Evolutionary conservation across 805 yeast species (phyloP).

Genomic region (Geotrichum ghanense): DNA sequence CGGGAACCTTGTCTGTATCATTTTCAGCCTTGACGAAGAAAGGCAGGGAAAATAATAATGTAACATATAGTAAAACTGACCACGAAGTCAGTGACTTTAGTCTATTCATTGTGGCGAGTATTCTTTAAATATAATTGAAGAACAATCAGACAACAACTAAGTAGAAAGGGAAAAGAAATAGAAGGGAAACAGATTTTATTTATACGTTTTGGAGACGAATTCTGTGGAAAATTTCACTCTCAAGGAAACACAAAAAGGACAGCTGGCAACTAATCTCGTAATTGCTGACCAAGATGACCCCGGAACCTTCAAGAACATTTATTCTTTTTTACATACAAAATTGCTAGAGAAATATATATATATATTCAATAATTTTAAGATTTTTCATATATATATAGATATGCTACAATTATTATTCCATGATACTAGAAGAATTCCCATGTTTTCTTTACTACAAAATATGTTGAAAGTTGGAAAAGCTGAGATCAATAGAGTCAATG

Average conservation of each 20-base stretch:
- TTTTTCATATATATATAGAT: too few relatives aligned
- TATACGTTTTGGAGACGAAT: too few relatives aligned
- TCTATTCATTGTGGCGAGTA: background rate
- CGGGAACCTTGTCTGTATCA: slow-evolving; percentile 30
- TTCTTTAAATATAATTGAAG: slow-evolving; percentile 1
- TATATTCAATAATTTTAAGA: too few relatives aligned
- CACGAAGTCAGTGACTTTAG: slow-evolving; percentile 16
- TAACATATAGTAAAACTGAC: slow-evolving; percentile 25
- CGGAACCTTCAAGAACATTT: background rate
- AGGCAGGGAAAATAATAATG: slow-evolving; percentile 26
- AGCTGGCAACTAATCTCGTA: background rate
- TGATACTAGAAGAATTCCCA: too few relatives aligned
- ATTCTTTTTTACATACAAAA: too few relatives aligned
- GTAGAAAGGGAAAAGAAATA: background rate
- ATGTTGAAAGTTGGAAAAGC: too few relatives aligned
- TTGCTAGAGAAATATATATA: too few relatives aligned
- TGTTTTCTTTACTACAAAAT: too few relatives aligned
- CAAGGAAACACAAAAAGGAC: background rate
- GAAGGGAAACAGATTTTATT: background rate
- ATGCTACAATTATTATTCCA: too few relatives aligned
- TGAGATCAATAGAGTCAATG: too few relatives aligned
- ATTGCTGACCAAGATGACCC: background rate
- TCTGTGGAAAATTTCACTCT: background rate
- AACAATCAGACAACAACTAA: background rate
- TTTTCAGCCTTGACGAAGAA: slow-evolving; percentile 25